Evolutionary conservation across 441 rosid genomes (phyloP).

Genomic region (Daphne laureola): DNA sequence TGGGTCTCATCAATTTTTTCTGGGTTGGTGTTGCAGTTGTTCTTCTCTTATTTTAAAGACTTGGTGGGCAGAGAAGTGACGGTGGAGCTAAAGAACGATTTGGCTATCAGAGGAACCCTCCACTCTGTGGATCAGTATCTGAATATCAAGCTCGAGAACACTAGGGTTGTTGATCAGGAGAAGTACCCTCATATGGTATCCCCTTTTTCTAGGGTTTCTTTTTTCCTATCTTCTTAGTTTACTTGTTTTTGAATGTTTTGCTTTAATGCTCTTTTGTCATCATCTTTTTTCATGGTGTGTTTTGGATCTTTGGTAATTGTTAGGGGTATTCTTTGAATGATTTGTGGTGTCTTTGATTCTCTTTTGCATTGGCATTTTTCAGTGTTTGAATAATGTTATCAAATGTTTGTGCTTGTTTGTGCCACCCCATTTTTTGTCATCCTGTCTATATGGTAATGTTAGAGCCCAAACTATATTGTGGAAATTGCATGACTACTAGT

Average conservation of each 20-base stretch:
- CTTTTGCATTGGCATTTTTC: no score
- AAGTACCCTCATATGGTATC: conserved; percentile 97
- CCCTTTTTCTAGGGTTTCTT: background rate
- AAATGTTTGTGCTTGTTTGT: no score
- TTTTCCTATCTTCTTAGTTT: background rate
- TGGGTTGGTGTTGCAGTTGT: conserved; percentile 49
- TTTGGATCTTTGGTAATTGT: no score
- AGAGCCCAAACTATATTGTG: no score
- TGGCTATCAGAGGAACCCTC: conserved; percentile 95
- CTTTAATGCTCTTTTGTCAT: background rate
- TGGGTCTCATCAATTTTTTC: background rate
- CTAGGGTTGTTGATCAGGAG: conserved; percentile 98
- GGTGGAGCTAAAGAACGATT: conserved; percentile 93
- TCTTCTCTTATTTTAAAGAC: conserved; percentile 98
- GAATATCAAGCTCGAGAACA: conserved; percentile 97
- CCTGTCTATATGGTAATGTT: no score
- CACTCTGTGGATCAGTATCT: conserved; percentile 99
- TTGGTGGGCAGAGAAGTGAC: conserved; percentile 98
- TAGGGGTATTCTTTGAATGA: no score
- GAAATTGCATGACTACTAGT: no score
- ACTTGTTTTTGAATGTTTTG: background rate
- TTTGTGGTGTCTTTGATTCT: no score
- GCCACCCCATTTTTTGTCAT: no score
- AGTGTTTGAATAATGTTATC: no score
- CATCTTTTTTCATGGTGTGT: background rate